phyloP scores from a whole-genome alignment of 257 asterid genomes.

The Echium plantagineum region DNA sequence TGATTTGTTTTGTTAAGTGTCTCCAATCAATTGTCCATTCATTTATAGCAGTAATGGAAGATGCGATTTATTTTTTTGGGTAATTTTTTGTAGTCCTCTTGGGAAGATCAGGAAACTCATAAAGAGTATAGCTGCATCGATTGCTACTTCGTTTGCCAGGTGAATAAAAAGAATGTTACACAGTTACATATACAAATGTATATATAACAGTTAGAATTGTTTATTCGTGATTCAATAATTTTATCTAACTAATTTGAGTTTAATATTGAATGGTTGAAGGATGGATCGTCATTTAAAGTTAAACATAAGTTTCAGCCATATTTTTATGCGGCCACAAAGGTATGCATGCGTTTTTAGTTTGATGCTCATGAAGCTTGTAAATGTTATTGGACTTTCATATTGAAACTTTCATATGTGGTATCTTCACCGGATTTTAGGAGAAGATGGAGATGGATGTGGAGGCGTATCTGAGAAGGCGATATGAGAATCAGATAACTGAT shows the following conservation, averaged over 20 bases:
- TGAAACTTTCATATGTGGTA: conserved; percentile 4
- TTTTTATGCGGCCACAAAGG: conserved; percentile 94
- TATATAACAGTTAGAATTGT: background rate
- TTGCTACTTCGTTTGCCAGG: conserved; percentile 96
- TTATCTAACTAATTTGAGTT: background rate
- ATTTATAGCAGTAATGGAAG: background rate
- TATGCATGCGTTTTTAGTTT: conserved; percentile 7
- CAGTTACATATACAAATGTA: too few relatives aligned
- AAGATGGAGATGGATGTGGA: conserved; percentile 96
- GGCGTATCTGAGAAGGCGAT: conserved; percentile 84
- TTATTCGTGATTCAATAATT: background rate
- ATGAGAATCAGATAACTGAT: conserved; percentile 86
- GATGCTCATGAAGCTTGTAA: background rate
- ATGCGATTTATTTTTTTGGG: conserved; percentile 5
- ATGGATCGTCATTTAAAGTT: conserved; percentile 85
- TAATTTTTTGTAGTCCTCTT: conserved; percentile 57
- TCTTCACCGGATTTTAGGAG: conserved; percentile 29
- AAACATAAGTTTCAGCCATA: conserved; percentile 88
- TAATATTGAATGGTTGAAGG: conserved; percentile 39
- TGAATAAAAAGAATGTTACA: conserved; percentile 9
- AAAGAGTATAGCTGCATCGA: conserved; percentile 82
- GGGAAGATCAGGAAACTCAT: conserved; percentile 87
- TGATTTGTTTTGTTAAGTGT: conserved; percentile 16
- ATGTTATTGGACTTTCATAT: background rate
- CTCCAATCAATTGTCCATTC: conserved; percentile 1